Percentiles rank a stretch among this genome's conserved stretches.
phyloP scores from a whole-genome alignment of 331 rosid species.

The Quercus phellos region DNA sequence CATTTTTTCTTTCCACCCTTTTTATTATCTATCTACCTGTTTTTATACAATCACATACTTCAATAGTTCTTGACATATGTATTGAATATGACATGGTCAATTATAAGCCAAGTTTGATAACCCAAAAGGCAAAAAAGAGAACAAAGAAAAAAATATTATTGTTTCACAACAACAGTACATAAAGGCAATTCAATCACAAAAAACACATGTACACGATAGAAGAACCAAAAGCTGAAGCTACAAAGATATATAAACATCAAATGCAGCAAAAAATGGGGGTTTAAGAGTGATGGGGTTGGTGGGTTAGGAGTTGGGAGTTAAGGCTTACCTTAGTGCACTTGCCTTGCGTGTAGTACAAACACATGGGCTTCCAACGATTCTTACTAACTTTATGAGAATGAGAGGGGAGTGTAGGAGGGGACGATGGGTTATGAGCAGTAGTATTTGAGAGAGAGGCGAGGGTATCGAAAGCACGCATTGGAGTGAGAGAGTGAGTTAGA shows the following conservation, averaged over 20 bases:
- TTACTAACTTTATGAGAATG: conserved; percentile 19
- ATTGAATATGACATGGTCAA: no score
- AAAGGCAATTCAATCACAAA: neutral
- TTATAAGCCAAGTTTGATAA: no score
- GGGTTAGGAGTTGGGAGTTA: conserved; percentile 4
- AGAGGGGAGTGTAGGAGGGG: conserved; percentile 12
- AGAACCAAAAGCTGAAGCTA: neutral
- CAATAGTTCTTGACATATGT: no score
- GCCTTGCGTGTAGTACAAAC: conserved; percentile 80
- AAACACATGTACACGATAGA: neutral
- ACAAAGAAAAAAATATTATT: neutral
- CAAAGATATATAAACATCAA: neutral
- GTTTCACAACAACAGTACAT: neutral
- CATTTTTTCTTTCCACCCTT: neutral
- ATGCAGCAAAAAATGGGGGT: neutral
- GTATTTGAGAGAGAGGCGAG: conserved; percentile 36
- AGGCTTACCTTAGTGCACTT: conserved; percentile 61
- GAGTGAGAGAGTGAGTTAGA: conserved; percentile 9
- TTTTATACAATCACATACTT: no score
- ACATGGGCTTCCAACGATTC: conserved; percentile 61
- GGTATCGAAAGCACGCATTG: conserved; percentile 27
- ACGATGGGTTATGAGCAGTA: conserved; percentile 21
- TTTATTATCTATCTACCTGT: neutral
- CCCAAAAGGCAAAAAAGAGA: neutral
- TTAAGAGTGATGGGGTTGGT: neutral